These are phyloP conservation scores for Pseudogymnoascus sp. DNA, from an alignment of 2,329 filamentous ascomycete genomes.

Conservation along the genomic window DNA sequence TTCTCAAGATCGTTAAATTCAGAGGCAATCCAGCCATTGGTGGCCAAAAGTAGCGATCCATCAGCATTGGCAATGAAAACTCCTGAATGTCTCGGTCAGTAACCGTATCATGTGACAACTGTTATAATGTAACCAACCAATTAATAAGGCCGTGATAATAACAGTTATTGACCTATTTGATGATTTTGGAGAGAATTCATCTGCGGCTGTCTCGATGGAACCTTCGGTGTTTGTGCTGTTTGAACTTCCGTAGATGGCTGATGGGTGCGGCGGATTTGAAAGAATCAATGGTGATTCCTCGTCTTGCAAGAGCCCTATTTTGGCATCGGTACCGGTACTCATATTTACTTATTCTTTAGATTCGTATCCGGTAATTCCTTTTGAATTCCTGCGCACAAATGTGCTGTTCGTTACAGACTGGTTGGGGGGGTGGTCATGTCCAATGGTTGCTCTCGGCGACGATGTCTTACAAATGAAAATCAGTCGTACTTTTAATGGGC, in stretches of 20 bases:
- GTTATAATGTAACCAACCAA: neutral
- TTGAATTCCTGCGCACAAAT: neutral
- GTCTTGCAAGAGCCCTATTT: neutral
- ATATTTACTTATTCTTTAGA: neutral
- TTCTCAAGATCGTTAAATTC: slow-evolving; percentile 50
- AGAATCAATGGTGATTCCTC: neutral
- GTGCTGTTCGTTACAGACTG: neutral
- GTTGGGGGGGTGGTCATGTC: neutral
- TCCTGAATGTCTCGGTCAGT: slow-evolving; percentile 30
- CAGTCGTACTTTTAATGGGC: neutral
- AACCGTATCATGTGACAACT: neutral
- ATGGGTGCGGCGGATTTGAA: neutral
- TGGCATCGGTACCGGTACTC: neutral
- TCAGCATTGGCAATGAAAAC: slow-evolving; percentile 62
- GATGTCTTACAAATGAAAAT: neutral
- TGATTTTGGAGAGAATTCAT: neutral
- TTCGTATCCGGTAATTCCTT: neutral
- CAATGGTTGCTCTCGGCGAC: neutral
- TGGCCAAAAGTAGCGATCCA: slow-evolving; percentile 56
- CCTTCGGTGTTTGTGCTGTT: neutral
- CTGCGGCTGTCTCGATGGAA: neutral
- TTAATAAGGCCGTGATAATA: neutral
- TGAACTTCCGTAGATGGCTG: neutral
- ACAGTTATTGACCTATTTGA: neutral
- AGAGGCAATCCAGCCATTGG: slow-evolving; percentile 54